phyloP scores from a whole-genome alignment of 306 rosid genomes.

The Begonia masoniana region DNA sequence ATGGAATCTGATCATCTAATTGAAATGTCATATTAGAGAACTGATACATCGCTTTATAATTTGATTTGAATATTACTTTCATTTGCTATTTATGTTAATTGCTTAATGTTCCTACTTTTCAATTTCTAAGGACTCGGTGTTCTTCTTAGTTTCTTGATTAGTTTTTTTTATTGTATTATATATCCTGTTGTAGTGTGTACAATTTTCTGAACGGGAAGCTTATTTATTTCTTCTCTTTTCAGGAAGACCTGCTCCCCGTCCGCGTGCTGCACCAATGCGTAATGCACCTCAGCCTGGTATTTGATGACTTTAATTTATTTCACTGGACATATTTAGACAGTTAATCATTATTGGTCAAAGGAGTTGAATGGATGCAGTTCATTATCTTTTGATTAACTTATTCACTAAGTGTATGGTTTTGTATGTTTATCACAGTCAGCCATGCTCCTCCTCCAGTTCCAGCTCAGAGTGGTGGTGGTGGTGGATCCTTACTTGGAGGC shows the following conservation, averaged over 20 bases:
- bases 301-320: neutral
- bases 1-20: too few species aligned
- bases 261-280: constrained; percentile 30
- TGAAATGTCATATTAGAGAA: too few species aligned
- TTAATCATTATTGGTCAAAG: too few species aligned
- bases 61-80: too few species aligned
- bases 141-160: too few species aligned
- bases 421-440: constrained; percentile 22
- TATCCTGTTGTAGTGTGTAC: too few species aligned
- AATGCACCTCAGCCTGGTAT: constrained; percentile 39
- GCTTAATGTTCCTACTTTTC: too few species aligned
- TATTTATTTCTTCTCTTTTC: neutral
- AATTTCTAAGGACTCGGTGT: too few species aligned
- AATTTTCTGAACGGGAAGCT: too few species aligned
- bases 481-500: constrained; percentile 62
- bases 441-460: constrained; percentile 81
- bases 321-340: neutral
- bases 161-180: too few species aligned
- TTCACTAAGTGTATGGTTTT: neutral
- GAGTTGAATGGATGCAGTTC: neutral
- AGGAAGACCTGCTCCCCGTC: constrained; percentile 44
- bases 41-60: too few species aligned
- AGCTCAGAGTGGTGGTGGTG: constrained; percentile 41
- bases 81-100: too few species aligned
- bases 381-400: neutral